Conservation (phyloP, 805 yeast genomes). For the Soucietia sequanensis region DNA sequence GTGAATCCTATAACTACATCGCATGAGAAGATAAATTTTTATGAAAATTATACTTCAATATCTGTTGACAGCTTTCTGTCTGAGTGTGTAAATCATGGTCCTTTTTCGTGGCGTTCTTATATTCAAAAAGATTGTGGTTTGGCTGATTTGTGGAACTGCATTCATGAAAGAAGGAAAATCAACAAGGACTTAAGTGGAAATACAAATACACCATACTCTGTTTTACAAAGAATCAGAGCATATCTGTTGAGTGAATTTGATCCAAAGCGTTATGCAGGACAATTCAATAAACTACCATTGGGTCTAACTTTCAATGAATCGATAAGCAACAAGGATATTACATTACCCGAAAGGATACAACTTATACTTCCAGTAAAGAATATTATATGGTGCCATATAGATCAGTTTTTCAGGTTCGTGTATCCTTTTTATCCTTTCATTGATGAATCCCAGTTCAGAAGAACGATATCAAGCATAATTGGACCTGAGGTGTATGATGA, state of each 20-base stretch:
- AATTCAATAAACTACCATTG: background rate
- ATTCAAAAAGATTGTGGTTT: constrained; percentile 24
- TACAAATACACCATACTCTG: background rate
- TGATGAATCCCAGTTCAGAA: constrained; percentile 15
- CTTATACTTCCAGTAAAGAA: background rate
- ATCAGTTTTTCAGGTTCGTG: constrained; percentile 11
- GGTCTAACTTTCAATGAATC: constrained; percentile 1
- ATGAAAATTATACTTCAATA: constrained; percentile 21
- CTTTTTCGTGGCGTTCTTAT: constrained; percentile 29
- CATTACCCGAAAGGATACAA: background rate
- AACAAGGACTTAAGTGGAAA: background rate
- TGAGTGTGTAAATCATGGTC: constrained; percentile 23
- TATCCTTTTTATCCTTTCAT: constrained; percentile 16
- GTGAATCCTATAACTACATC: constrained; percentile 13
- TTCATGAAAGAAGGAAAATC: constrained; percentile 4
- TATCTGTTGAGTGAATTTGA: background rate
- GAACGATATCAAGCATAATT: constrained; percentile 9
- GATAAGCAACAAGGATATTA: background rate
- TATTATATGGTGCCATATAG: constrained; percentile 4
- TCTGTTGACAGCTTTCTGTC: background rate
- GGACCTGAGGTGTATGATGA: constrained; percentile 5
- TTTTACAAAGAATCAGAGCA: background rate
- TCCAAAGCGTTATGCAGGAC: background rate
- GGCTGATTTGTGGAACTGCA: constrained; percentile 9
- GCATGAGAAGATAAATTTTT: constrained; percentile 16